phyloP scores from a whole-genome alignment of 2,329 filamentous ascomycete genomes.

The Hypocreales sp. region DNA sequence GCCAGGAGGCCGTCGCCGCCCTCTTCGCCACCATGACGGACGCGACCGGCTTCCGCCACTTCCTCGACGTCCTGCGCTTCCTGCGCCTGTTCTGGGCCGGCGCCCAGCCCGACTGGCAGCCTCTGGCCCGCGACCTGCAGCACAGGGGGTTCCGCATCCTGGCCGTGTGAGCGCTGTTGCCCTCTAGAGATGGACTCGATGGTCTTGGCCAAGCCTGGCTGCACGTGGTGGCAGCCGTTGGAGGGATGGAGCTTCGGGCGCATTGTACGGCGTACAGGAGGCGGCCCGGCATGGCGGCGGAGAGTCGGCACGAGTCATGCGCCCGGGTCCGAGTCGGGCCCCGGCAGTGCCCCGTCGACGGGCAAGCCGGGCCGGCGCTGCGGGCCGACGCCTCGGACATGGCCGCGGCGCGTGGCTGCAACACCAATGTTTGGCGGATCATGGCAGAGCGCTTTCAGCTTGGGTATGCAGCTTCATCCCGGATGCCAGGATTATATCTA shows the following conservation, averaged over 20 bases:
- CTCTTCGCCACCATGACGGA: slow-evolving; percentile 6
- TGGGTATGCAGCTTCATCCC: too few relatives aligned
- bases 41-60: slow-evolving; percentile 10
- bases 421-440: too few relatives aligned
- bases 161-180: slow-evolving; percentile 5
- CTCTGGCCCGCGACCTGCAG: slow-evolving; percentile 9
- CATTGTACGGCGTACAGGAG: too few relatives aligned
- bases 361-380: too few relatives aligned
- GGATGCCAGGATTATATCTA: too few relatives aligned
- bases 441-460: too few relatives aligned
- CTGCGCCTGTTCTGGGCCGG: slow-evolving; percentile 11
- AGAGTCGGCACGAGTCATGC: too few relatives aligned
- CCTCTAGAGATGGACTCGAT: neutral
- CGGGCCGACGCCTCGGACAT: too few relatives aligned
- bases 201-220: neutral
- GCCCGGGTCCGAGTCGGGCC: neutral
- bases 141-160: slow-evolving; percentile 8
- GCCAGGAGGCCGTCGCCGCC: slow-evolving; percentile 6
- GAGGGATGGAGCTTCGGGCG: too few relatives aligned
- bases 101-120: slow-evolving; percentile 10
- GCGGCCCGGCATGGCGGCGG: too few relatives aligned
- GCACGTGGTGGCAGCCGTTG: too few relatives aligned
- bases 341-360: neutral
- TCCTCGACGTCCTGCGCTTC: slow-evolving; percentile 9
- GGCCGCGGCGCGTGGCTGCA: too few relatives aligned